Evolutionary conservation across 2,329 filamentous ascomycete genomes (phyloP).

Genomic region (Penicillium sp.): DNA sequence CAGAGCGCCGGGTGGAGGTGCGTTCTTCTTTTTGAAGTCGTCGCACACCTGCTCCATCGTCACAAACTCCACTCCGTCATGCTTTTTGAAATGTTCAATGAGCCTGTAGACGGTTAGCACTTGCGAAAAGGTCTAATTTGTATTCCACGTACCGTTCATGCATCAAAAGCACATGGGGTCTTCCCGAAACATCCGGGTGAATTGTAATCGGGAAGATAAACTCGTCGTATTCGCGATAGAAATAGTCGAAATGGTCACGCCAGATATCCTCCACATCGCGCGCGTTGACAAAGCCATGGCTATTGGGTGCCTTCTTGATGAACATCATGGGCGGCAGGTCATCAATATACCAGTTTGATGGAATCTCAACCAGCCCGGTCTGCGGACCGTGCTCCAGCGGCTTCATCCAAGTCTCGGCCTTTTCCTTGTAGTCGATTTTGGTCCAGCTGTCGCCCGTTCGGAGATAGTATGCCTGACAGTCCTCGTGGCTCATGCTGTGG

Average conservation of each 20-base stretch:
- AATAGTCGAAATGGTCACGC: slow-evolving; percentile 65
- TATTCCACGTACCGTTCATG: slow-evolving; percentile 57
- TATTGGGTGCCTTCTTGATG: slow-evolving; percentile 49
- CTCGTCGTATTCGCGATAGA: slow-evolving; percentile 72
- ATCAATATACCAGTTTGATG: slow-evolving; percentile 46
- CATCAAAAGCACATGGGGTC: slow-evolving; percentile 71
- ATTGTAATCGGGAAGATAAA: slow-evolving; percentile 76
- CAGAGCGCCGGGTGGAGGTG: slow-evolving; percentile 19
- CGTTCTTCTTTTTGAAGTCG: slow-evolving; percentile 26
- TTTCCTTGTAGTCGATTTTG: slow-evolving; percentile 43
- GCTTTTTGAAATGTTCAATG: slow-evolving; percentile 29
- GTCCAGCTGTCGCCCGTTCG: slow-evolving; percentile 46
- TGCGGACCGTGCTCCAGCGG: slow-evolving; percentile 46
- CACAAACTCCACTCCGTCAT: slow-evolving; percentile 29
- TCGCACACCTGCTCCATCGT: slow-evolving; percentile 31
- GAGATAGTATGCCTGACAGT: slow-evolving; percentile 46
- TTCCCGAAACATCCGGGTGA: slow-evolving; percentile 69
- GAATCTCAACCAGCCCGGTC: slow-evolving; percentile 45
- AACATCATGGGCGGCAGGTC: slow-evolving; percentile 48
- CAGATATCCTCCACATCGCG: slow-evolving; percentile 59
- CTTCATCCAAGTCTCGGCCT: slow-evolving; percentile 47
- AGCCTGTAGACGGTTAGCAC: slow-evolving; percentile 17
- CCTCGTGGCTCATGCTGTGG: slow-evolving; percentile 46
- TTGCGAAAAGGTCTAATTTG: not conserved
- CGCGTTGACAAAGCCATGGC: slow-evolving; percentile 58